These are phyloP conservation scores for Ceratobasidium papillatum DNA, from an alignment of 1,284 basidiomycete species.

Conservation along the genomic window DNA sequence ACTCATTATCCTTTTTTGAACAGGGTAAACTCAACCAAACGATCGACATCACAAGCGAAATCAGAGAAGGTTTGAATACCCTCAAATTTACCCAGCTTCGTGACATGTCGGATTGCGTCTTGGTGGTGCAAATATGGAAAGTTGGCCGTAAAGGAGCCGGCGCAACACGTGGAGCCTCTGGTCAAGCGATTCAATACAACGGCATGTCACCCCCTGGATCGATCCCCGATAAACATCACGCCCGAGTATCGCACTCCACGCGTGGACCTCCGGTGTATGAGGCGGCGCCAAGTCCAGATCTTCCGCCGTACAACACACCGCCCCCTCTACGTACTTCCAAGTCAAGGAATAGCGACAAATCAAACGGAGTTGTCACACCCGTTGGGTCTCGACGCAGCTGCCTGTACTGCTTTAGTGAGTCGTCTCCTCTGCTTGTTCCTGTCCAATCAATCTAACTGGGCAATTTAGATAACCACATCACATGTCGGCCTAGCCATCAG, in stretches of 20 bases:
- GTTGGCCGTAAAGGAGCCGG: slow-evolving; percentile 17
- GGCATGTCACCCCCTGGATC: slow-evolving; percentile 20
- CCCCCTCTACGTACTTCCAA: slow-evolving; percentile 9
- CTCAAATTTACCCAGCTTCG: slow-evolving; percentile 39
- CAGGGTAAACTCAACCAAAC: slow-evolving; percentile 39
- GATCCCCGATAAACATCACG: slow-evolving; percentile 13
- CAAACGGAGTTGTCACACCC: slow-evolving; percentile 6
- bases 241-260: slow-evolving; percentile 2
- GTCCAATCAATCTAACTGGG: neutral
- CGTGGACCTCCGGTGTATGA: slow-evolving; percentile 30
- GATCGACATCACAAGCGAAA: slow-evolving; percentile 39
- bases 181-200: neutral
- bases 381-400: slow-evolving; percentile 12
- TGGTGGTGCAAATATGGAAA: slow-evolving; percentile 38
- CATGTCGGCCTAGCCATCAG: slow-evolving; percentile 9
- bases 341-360: neutral
- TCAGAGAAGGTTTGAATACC: slow-evolving; percentile 36
- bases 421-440: neutral
- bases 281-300: slow-evolving; percentile 18
- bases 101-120: slow-evolving; percentile 36
- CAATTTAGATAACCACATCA: slow-evolving; percentile 3
- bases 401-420: slow-evolving; percentile 34
- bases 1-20: slow-evolving; percentile 1
- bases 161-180: neutral
- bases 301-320: slow-evolving; percentile 3